These are phyloP conservation scores for Suillus tomentosus DNA, from an alignment of 768 basidiomycete genomes.

Conservation along the genomic window DNA sequence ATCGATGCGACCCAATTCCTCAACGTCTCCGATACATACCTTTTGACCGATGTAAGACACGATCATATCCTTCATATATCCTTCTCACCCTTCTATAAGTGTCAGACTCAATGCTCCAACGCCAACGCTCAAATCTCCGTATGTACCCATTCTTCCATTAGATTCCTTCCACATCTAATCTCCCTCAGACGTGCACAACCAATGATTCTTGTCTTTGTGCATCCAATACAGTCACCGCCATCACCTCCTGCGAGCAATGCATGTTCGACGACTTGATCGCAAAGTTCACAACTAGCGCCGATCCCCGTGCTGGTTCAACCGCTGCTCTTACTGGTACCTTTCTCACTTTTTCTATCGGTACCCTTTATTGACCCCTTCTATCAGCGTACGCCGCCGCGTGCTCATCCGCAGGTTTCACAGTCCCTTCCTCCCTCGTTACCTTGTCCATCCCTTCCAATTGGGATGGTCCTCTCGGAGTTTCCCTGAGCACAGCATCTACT, in stretches of 20 bases:
- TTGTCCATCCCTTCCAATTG: conserved; percentile 52
- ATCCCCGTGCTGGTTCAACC: conserved; percentile 60
- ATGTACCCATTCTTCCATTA: conserved; percentile 9
- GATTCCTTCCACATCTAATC: conserved; percentile 11
- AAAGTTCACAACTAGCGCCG: conserved; percentile 48
- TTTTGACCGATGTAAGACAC: conserved; percentile 32
- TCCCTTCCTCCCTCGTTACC: conserved; percentile 41
- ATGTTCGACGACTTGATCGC: conserved; percentile 58
- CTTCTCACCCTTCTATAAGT: conserved; percentile 31
- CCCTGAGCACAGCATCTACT: conserved; percentile 46
- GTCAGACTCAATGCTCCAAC: conserved; percentile 28
- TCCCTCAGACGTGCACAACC: conserved; percentile 45
- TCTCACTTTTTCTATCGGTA: not conserved
- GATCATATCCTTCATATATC: conserved; percentile 12
- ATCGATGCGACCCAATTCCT: conserved; percentile 50
- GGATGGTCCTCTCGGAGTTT: conserved; percentile 59
- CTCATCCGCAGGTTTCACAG: conserved; percentile 36
- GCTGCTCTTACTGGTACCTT: conserved; percentile 56
- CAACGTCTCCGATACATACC: conserved; percentile 33
- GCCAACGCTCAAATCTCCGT: conserved; percentile 29
- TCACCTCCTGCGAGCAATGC: conserved; percentile 67
- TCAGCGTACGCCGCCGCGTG: conserved; percentile 62
- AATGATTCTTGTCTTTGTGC: conserved; percentile 58
- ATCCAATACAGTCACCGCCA: conserved; percentile 38
- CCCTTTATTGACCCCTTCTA: conserved; percentile 13